Evolutionary conservation across 2,329 filamentous ascomycete genomes (phyloP), one percentile per base, ranked within the genome.

Genomic region (Apiospora hydei): DNA sequence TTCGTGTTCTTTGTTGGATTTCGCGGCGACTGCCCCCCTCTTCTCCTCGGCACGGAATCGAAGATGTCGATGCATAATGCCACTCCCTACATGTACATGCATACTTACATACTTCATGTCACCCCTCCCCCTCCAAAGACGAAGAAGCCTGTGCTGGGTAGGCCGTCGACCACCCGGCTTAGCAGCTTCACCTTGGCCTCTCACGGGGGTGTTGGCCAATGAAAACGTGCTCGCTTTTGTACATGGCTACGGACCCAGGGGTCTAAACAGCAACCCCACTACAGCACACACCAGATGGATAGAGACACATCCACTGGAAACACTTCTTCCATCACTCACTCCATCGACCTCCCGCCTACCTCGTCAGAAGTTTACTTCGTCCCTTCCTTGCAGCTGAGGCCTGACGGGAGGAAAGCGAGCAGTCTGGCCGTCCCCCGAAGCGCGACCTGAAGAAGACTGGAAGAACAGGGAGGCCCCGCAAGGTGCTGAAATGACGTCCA

Each of bases 211-310:
- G 26, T 10, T 61, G 26, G 14, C 53, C 53, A 61, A 61, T 61
- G 24, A 61, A 61, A 61, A 61, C 53, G 16, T 61, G 53, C 53
- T 61, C 53, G 53, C 53, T 7, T 53, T 30, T 30, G 10, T 24
- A 30, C 51, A 53, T 13, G 14, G 11, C 24, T 30, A 30, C 6
- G 34, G 34, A 5, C 34, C 34, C 34, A 61, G 16, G 13, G 26
- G 21, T 26, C 26, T 18, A 30, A 18, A 61, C 53, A 61, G 3
- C 16, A 34, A 34, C 53, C 26, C 53, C 53, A 34, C 46, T n/a
- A 49, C 18, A 46, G 16, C 46, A 49, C 46, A 49, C 46, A 47
- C 46, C 46, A 47, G 46, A 49, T 21, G 10, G 34, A 34, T 3
- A 34, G 34, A 34, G 34, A 34, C 3, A 8, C 46, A 10, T n/a